Base-by-base conservation (phyloP, 108 stramenopile species). In the Nannochloropsis salina region DNA sequence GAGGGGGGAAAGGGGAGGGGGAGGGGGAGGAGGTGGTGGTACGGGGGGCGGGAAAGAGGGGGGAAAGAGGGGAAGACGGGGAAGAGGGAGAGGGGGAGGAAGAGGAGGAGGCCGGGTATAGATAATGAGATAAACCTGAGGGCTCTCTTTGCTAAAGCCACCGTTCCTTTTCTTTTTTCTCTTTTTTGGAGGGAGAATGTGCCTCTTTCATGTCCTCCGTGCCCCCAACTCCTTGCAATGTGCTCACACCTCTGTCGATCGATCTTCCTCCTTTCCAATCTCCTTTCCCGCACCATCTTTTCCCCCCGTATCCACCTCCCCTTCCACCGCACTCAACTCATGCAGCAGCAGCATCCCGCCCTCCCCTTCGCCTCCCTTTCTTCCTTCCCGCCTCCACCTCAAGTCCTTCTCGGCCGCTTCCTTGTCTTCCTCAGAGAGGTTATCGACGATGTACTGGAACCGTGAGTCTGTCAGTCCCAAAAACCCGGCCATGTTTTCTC, bases 1-100 rank as follows among this genome's bases (percentile, higher is more conserved):
- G 80, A 80, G 5, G 80, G 83, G 0, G 43, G 86, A 3, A 42
- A 80, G 43, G 45, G 86, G 12, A 74, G 86, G 12, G 47, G 83
- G 18, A 43, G 47, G 31, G 40, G 31, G 51, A 9, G 84, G 21
- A 84, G 40, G 51, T 0, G 84, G 84, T 5, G 21, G 44, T 31
- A n/a, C n/a, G 61, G 42, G 84, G 0, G 18, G 84, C 2, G 74
- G 84, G 0, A 42, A 51, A 4, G 42, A 51, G 0, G 74, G 84
- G 47, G 47, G 47, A 12, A 51, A 15, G 47, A 15, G 47, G 47
- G 47, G 47, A 15, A 15, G 47, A 15, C 12, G 47, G 47, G 47
- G 47, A 15, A 15, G 47, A 51, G 47, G 47, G 15, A 51, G 47
- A 51, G 47, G 15, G 15, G 15, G 15, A 12, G 47, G 47, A 51